Evolutionary conservation across 2,329 filamentous ascomycete genomes (phyloP).

Genomic region (Aschersonia sp.): DNA sequence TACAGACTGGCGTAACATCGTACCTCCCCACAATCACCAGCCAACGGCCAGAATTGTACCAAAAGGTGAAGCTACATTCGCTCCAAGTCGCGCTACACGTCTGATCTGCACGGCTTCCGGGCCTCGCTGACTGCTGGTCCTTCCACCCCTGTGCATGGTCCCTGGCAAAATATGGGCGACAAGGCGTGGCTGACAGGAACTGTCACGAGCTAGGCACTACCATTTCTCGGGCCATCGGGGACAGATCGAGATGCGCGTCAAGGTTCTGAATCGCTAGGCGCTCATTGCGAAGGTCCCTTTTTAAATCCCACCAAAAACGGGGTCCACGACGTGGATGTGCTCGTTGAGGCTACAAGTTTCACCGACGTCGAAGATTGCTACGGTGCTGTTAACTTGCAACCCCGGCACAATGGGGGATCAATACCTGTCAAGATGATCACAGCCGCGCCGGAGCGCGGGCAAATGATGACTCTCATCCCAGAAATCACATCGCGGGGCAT

Average conservation of each 20-base stretch:
- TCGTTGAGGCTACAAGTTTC: slow-evolving; percentile 49
- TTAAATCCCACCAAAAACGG: slow-evolving; percentile 72
- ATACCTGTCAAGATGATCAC: slow-evolving; percentile 65
- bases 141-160: not conserved
- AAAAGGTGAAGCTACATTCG: slow-evolving; percentile 35
- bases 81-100: not conserved
- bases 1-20: slow-evolving; percentile 72
- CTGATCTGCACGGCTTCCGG: not conserved
- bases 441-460: slow-evolving; percentile 66
- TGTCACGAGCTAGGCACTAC: slow-evolving; percentile 38
- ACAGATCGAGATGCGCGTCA: slow-evolving; percentile 41
- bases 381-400: slow-evolving; percentile 50
- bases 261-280: slow-evolving; percentile 76
- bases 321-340: slow-evolving; percentile 62
- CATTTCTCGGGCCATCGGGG: slow-evolving; percentile 62
- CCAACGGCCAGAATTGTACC: slow-evolving; percentile 68
- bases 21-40: slow-evolving; percentile 80
- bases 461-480: slow-evolving; percentile 55
- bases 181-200: not conserved
- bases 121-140: not conserved
- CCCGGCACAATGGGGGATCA: slow-evolving; percentile 17
- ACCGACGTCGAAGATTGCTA: slow-evolving; percentile 57
- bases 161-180: not conserved
- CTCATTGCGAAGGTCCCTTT: slow-evolving; percentile 86
- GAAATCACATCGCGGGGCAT: slow-evolving; percentile 52